Evolutionary conservation across 495 filamentous ascomycete genomes (phyloP).

Genomic region (Acidiella bohemica): DNA sequence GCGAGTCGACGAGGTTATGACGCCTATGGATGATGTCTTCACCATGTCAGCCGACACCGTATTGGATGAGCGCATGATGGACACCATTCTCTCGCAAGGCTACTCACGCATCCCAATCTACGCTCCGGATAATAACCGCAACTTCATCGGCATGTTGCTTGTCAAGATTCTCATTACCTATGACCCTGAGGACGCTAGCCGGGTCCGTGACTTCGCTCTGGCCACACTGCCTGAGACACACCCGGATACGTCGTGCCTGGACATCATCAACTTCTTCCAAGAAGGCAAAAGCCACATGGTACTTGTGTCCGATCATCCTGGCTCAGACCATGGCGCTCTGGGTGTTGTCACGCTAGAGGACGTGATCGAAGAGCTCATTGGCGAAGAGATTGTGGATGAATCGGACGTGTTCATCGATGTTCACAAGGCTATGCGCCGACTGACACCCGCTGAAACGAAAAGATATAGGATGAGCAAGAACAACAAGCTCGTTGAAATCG

Average conservation of each 20-base stretch:
- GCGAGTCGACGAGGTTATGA: conserved; percentile 89
- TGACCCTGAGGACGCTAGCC: conserved; percentile 79
- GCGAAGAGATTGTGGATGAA: conserved; percentile 71
- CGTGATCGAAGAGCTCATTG: conserved; percentile 95
- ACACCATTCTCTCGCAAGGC: conserved; percentile 76
- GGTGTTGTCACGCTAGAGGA: conserved; percentile 94
- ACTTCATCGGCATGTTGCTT: conserved; percentile 93
- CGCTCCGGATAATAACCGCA: conserved; percentile 62
- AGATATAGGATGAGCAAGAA: conserved; percentile 46
- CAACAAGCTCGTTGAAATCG: conserved; percentile 23
- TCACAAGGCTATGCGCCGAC: conserved; percentile 83
- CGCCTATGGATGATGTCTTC: conserved; percentile 93
- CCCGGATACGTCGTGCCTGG: conserved; percentile 87
- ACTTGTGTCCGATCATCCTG: conserved; percentile 77
- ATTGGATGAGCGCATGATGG: conserved; percentile 83
- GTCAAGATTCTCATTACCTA: conserved; percentile 99
- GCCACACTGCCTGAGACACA: conserved; percentile 90
- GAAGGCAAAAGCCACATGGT: conserved; percentile 99
- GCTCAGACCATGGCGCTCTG: conserved; percentile 74
- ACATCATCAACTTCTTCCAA: conserved; percentile 99
- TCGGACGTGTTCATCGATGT: conserved; percentile 96
- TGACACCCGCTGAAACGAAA: conserved; percentile 50
- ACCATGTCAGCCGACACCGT: conserved; percentile 86
- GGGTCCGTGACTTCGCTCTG: conserved; percentile 76
- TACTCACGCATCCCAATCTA: conserved; percentile 95